Percentiles rank a stretch among this genome's conserved stretches.
These are phyloP conservation scores for Colletotrichum camelliae DNA, from an alignment of 2,329 filamentous ascomycete genomes.

Conservation along the genomic window DNA sequence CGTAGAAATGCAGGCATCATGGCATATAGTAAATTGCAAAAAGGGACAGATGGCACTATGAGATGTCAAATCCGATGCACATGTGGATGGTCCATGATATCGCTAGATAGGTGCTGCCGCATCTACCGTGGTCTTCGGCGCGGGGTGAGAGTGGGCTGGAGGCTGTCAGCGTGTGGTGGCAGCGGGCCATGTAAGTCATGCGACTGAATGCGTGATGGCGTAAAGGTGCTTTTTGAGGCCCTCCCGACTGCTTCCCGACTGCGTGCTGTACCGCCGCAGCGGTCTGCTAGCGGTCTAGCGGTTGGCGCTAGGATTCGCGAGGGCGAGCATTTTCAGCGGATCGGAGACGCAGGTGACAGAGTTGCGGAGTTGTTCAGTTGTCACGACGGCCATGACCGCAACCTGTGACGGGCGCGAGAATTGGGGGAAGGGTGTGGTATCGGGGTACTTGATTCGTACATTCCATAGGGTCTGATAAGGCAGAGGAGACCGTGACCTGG, in stretches of 20 bases:
- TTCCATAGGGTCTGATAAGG: neutral
- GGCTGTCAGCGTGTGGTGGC: neutral
- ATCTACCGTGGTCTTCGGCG: neutral
- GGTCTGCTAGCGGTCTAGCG: neutral
- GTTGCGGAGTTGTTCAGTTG: constrained; percentile 6
- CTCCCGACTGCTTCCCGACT: neutral
- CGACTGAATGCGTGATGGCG: constrained; percentile 17
- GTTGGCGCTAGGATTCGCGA: neutral
- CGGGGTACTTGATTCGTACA: constrained; percentile 10
- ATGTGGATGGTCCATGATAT: neutral
- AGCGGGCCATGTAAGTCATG: constrained; percentile 16
- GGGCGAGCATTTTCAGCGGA: neutral
- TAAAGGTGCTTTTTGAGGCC: constrained; percentile 14
- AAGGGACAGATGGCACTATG: neutral
- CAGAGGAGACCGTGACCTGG: neutral
- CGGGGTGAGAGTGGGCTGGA: neutral
- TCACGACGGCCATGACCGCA: neutral
- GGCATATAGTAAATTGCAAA: neutral
- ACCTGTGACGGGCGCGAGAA: constrained; percentile 5
- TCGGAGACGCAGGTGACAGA: constrained; percentile 14
- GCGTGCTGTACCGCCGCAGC: neutral
- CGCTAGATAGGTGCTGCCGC: neutral
- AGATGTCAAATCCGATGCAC: constrained; percentile 6
- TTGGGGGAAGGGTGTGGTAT: constrained; percentile 16
- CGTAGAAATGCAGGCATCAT: neutral